These are phyloP conservation scores for Collybia sordida DNA, from an alignment of 768 basidiomycete species.

Conservation along the genomic window DNA sequence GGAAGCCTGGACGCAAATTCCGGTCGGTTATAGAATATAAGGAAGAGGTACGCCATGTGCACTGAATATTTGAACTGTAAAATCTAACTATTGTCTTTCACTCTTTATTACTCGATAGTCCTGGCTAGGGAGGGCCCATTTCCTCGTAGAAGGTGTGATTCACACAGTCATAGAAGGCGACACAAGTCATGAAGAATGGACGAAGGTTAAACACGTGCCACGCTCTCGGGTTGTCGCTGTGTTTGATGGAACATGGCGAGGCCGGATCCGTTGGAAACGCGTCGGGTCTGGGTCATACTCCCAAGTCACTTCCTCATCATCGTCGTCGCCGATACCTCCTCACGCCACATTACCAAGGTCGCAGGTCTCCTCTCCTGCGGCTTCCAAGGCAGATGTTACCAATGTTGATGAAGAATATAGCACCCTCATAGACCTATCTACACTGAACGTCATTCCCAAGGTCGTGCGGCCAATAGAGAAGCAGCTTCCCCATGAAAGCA, in stretches of 20 bases:
- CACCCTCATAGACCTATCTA: constrained; percentile 75
- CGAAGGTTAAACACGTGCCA: constrained; percentile 89
- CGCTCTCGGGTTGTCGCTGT: constrained; percentile 70
- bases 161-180: constrained; percentile 75
- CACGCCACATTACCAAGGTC: constrained; percentile 40
- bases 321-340: constrained; percentile 49
- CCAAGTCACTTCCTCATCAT: constrained; percentile 35
- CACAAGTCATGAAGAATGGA: constrained; percentile 68
- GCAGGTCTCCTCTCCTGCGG: constrained; percentile 31
- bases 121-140: constrained; percentile 89
- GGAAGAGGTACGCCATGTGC: constrained; percentile 71
- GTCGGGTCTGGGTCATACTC: constrained; percentile 47
- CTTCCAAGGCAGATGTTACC: constrained; percentile 45
- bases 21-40: constrained; percentile 91
- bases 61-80: constrained; percentile 1
- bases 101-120: constrained; percentile 60
- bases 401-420: constrained; percentile 52
- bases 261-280: constrained; percentile 77
- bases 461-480: constrained; percentile 75
- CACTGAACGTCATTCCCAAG: constrained; percentile 77
- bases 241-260: constrained; percentile 89
- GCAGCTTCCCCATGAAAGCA: constrained; percentile 80
- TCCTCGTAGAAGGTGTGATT: constrained; percentile 84
- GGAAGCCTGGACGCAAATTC: constrained; percentile 58
- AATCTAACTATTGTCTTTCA: constrained; percentile 2